phyloP scores from a whole-genome alignment of 306 rosid genomes.

The cucumber (Cucumis sativus) region DNA sequence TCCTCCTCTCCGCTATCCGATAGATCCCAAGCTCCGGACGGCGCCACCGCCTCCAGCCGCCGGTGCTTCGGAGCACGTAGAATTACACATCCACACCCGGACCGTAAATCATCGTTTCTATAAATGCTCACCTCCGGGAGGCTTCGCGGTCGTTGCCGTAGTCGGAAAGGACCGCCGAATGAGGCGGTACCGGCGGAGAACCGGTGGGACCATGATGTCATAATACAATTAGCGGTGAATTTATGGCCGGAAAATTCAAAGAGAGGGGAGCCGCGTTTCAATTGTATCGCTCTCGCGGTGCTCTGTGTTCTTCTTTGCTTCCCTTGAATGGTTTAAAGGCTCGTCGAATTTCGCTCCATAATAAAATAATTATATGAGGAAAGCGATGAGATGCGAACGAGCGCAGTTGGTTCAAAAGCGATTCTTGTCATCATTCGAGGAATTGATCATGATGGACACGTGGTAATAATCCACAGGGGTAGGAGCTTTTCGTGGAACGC shows the following conservation, averaged over 20 bases:
- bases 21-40: constrained; percentile 28
- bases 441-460: not conserved
- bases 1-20: constrained; percentile 19
- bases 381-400: not conserved
- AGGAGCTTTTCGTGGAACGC: not conserved
- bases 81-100: constrained; percentile 1
- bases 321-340: not conserved
- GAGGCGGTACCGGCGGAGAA: constrained; percentile 18
- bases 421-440: not conserved
- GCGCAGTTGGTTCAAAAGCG: not conserved
- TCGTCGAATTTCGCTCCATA: not conserved
- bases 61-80: constrained; percentile 13
- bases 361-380: not conserved
- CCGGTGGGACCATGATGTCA: constrained; percentile 32
- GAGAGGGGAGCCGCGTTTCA: not conserved
- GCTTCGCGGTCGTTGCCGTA: constrained; percentile 10
- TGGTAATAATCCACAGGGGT: not conserved
- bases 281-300: not conserved
- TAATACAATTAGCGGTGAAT: not conserved
- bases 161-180: not conserved
- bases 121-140: not conserved
- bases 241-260: not conserved
- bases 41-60: constrained; percentile 18
- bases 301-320: not conserved
- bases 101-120: not conserved